Base-by-base conservation (phyloP, 2,329 filamentous ascomycete species). In the Hymenoscyphus linearis region DNA sequence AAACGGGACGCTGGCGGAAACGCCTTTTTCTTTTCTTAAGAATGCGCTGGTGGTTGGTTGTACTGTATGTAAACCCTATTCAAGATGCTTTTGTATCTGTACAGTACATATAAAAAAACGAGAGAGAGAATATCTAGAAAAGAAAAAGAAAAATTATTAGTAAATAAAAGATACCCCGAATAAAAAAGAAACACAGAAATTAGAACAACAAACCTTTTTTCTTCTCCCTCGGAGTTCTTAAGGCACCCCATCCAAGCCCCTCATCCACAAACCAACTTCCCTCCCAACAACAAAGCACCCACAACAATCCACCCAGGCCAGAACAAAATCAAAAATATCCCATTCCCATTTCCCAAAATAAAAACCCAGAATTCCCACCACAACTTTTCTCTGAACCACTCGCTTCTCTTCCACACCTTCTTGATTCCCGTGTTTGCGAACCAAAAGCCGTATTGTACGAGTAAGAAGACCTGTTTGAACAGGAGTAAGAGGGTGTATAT, bases 1-100 rank as follows among this genome's bases (percentile, higher is more conserved):
- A 84, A 90, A 69, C 89, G 91, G 70, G 95, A 99, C 76, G 83
- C 84, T 13, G 87, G 91, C 60, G 95, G 95, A 13, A 99, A 99
- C 75, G 86, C 90, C 0, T 97, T 97, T 75, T 99, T 99, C 80
- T 93, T 92, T 73, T 82, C 84, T 47, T 82, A 31, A 62, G 31
- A 52, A n/a, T 40, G 35, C 14, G 18, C 7, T 7, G 18, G 31
- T 9, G 10, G 22, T 4, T 26, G n/a, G n/a, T n/a, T n/a, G n/a
- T n/a, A n/a, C n/a, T n/a, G n/a, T n/a, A n/a, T n/a, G 14, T 37
- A n/a, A 37, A 37, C 1, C 7, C 26, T 16, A 27, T 31, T 9
- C 18, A 18, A 25, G 9, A 18, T 9, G 3, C 22, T 22, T 27
- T 4, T 36, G 16, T 44, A 16, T 10, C 12, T n/a, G n/a, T n/a